phyloP scores from a whole-genome alignment of 1,284 basidiomycete genomes.

The Caloboletus inedulis region DNA sequence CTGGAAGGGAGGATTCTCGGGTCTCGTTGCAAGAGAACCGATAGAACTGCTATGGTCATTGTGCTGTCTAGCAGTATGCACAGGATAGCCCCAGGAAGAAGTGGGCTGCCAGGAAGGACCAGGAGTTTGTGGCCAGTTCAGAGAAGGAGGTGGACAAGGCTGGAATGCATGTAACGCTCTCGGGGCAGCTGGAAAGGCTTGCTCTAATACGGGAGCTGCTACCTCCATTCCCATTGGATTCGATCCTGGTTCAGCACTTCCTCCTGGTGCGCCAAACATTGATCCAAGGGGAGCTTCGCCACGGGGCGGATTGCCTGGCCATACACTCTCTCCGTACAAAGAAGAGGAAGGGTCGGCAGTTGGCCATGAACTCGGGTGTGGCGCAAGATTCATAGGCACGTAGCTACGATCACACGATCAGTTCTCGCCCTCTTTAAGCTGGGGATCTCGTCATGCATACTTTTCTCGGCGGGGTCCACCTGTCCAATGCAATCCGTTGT shows the following conservation, averaged over 20 bases:
- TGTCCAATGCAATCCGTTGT: not conserved
- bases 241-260: not conserved
- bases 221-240: not conserved
- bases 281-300: not conserved
- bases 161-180: not conserved
- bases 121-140: not conserved
- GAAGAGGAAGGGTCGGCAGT: not conserved
- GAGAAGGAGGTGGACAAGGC: not conserved
- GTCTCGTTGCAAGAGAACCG: not conserved
- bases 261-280: not conserved
- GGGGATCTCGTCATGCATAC: constrained; percentile 10
- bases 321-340: not conserved
- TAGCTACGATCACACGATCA: constrained; percentile 5
- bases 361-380: constrained; percentile 5
- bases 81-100: constrained; percentile 6
- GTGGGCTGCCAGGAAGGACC: constrained; percentile 1
- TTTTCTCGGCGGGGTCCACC: constrained; percentile 4
- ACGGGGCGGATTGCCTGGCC: not conserved
- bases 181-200: not conserved
- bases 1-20: not conserved
- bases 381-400: not conserved
- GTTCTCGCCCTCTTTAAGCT: not conserved
- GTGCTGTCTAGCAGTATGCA: not conserved
- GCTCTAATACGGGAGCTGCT: constrained; percentile 2
- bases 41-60: not conserved